Conservation (phyloP, 768 basidiomycete genomes). For the Pulveroboletus sp. region DNA sequence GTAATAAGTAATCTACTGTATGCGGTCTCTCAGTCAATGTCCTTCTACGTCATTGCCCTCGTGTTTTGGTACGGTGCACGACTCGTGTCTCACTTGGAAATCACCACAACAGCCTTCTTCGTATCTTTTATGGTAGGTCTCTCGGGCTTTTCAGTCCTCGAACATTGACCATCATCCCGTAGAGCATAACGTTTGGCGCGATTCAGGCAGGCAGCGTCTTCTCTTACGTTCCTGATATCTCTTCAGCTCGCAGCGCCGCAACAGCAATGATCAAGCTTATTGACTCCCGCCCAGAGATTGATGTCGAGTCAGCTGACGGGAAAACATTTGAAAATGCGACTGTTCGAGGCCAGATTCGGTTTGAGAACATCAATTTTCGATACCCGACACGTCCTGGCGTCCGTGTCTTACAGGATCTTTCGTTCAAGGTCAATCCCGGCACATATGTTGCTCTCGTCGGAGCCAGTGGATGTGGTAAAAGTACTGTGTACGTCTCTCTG, state of each 20-base stretch:
- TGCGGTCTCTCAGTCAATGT: slow-evolving; percentile 68
- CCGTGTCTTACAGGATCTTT: slow-evolving; percentile 78
- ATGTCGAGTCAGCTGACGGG: slow-evolving; percentile 71
- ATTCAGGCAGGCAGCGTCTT: slow-evolving; percentile 89
- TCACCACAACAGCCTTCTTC: slow-evolving; percentile 69
- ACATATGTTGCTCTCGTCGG: slow-evolving; percentile 85
- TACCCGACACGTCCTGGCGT: slow-evolving; percentile 87
- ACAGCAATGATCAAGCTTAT: slow-evolving; percentile 72
- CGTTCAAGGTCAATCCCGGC: slow-evolving; percentile 67
- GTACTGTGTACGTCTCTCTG: slow-evolving; percentile 60
- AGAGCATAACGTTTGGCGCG: slow-evolving; percentile 75
- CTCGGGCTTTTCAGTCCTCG: neutral
- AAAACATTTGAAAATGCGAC: slow-evolving; percentile 44
- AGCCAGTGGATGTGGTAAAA: slow-evolving; percentile 79
- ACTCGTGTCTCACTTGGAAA: slow-evolving; percentile 55
- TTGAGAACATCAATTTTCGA: slow-evolving; percentile 83
- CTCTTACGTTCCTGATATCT: slow-evolving; percentile 84
- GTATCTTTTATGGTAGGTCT: slow-evolving; percentile 71
- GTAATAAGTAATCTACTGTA: slow-evolving; percentile 65
- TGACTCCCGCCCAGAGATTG: slow-evolving; percentile 75
- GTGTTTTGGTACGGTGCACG: slow-evolving; percentile 76
- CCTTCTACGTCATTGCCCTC: slow-evolving; percentile 82
- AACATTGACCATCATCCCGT: neutral
- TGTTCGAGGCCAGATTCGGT: slow-evolving; percentile 61
- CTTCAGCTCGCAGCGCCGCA: slow-evolving; percentile 77